These are phyloP conservation scores for Fraxinus nigra DNA, from an alignment of 305 asterid species.

Conservation along the genomic window DNA sequence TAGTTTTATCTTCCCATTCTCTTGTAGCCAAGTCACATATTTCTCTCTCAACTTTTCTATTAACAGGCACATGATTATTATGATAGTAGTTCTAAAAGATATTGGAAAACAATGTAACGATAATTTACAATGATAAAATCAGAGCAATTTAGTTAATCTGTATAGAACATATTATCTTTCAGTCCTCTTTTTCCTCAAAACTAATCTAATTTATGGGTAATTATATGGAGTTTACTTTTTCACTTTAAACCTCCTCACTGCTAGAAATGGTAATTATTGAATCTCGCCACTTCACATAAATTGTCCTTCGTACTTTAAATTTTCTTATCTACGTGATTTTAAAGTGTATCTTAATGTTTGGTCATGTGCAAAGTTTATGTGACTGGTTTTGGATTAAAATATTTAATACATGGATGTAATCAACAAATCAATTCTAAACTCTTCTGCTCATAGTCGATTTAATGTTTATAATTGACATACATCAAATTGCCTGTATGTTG, in stretches of 20 bases:
- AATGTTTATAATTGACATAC: neutral
- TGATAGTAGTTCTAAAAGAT: slow-evolving; percentile 1
- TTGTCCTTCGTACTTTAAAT: neutral
- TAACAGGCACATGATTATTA: neutral
- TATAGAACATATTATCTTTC: neutral
- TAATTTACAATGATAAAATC: neutral
- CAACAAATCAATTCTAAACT: neutral
- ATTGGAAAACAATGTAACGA: neutral
- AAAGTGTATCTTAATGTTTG: neutral
- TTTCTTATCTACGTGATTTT: neutral
- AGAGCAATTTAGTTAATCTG: neutral
- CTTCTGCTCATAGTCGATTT: neutral
- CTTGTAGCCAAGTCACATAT: neutral
- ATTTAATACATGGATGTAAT: neutral
- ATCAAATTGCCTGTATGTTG: neutral
- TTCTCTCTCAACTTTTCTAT: neutral
- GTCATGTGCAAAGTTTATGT: neutral
- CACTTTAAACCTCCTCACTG: neutral
- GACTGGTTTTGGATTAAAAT: neutral
- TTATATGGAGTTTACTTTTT: neutral
- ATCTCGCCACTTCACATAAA: neutral
- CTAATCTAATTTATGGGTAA: neutral
- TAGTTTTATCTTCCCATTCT: neutral
- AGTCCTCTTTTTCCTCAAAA: neutral
- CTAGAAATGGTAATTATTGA: neutral